Conservation (phyloP, 1,139 yeast species). For the Schwanniomyces etchellsii region DNA sequence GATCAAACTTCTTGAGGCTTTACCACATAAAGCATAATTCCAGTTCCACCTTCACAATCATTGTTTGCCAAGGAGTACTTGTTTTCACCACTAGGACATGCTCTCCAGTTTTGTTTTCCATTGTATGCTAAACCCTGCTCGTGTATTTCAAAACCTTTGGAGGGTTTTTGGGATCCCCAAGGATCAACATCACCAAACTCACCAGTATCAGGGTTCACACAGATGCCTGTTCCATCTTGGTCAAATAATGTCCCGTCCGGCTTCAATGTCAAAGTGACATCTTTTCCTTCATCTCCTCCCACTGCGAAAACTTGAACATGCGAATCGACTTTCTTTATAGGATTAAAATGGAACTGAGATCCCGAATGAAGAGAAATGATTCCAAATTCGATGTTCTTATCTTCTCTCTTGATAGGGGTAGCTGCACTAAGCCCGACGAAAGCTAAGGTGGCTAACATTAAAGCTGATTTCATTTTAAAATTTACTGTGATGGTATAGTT, state of each 20-base stretch:
- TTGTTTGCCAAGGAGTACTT: slow-evolving; percentile 20
- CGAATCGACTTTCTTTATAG: slow-evolving; percentile 20
- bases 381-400: slow-evolving; percentile 1
- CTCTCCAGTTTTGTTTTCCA: slow-evolving; percentile 17
- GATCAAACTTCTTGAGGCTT: no score
- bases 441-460: slow-evolving; percentile 1
- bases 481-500: slow-evolving; percentile 1
- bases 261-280: slow-evolving; percentile 16
- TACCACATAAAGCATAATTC: slow-evolving; percentile 11
- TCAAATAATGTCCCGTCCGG: slow-evolving; percentile 22
- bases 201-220: slow-evolving; percentile 20
- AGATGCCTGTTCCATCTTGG: slow-evolving; percentile 22
- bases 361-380: slow-evolving; percentile 15
- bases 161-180: slow-evolving; percentile 18
- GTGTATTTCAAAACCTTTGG: slow-evolving; percentile 19
- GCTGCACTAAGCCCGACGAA: slow-evolving; percentile 1
- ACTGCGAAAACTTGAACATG: slow-evolving; percentile 28
- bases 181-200: slow-evolving; percentile 27
- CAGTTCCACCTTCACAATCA: slow-evolving; percentile 23
- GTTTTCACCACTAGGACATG: slow-evolving; percentile 23
- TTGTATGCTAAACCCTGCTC: slow-evolving; percentile 17
- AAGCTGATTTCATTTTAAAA: slow-evolving; percentile 2
- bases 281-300: slow-evolving; percentile 24
- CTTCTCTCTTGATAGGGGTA: slow-evolving; percentile 1
- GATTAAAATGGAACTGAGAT: no score